phyloP scores from a whole-genome alignment of 805 yeast genomes.

The Candida sonorensis region DNA sequence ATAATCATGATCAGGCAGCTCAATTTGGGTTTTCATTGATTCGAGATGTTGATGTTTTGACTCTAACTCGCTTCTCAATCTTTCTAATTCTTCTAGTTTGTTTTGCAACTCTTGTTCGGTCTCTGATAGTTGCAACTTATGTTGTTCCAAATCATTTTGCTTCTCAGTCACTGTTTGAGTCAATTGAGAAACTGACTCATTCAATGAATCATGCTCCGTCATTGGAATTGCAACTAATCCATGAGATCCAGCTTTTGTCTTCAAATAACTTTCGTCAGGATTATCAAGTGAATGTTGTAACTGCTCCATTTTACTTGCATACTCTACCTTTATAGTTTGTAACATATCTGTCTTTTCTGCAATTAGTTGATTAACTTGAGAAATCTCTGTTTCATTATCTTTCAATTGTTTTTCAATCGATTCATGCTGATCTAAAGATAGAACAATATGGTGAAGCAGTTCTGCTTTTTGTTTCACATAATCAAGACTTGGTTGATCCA shows the following conservation, averaged over 20 bases:
- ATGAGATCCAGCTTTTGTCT: slow-evolving; percentile 9
- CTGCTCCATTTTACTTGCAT: no score
- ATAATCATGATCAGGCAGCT: slow-evolving; percentile 7
- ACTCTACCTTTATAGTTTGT: slow-evolving; percentile 3
- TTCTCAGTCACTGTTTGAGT: slow-evolving; percentile 4
- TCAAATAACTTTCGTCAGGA: neutral
- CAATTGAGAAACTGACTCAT: neutral
- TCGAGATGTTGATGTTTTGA: neutral
- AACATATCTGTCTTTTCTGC: slow-evolving; percentile 1
- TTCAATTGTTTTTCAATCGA: slow-evolving; percentile 1
- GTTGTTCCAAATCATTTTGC: slow-evolving; percentile 1
- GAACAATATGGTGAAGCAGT: slow-evolving; percentile 2
- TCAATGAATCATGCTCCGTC: slow-evolving; percentile 9
- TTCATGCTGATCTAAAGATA: slow-evolving; percentile 3
- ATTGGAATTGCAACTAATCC: slow-evolving; percentile 15
- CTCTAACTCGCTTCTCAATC: neutral
- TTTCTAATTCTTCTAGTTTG: neutral
- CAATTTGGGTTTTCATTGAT: neutral
- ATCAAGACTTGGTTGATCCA: slow-evolving; percentile 5
- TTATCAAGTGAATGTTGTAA: slow-evolving; percentile 1
- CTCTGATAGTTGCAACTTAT: no score
- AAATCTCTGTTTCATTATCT: neutral
- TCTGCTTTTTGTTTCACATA: slow-evolving; percentile 6
- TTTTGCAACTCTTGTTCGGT: neutral
- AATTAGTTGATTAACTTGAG: slow-evolving; percentile 1